Conservation (phyloP, 805 yeast species). For the Yamadazyma philogaea region DNA sequence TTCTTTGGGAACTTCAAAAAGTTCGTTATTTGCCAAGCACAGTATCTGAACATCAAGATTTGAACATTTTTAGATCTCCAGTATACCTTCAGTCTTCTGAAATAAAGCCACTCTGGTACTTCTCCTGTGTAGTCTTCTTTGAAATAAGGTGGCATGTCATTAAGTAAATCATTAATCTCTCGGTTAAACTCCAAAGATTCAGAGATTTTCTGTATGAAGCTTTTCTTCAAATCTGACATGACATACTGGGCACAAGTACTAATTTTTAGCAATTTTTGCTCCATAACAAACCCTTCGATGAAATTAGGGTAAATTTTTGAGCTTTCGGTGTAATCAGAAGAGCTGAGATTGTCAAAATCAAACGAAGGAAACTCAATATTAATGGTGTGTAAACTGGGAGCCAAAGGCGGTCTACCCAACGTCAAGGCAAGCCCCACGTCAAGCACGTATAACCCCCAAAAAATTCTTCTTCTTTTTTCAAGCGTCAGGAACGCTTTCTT, state of each 20-base stretch:
- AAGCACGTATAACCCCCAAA: slow-evolving; percentile 67
- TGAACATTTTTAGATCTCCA: slow-evolving; percentile 62
- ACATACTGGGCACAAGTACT: neutral
- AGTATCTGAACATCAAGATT: slow-evolving; percentile 53
- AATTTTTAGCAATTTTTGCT: slow-evolving; percentile 3
- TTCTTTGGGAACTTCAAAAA: slow-evolving; percentile 8
- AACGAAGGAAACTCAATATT: slow-evolving; percentile 52
- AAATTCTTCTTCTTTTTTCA: slow-evolving; percentile 57
- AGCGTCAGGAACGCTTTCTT: slow-evolving; percentile 14
- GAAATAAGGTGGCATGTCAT: slow-evolving; percentile 46
- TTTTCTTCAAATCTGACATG: slow-evolving; percentile 1
- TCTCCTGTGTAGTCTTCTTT: slow-evolving; percentile 25
- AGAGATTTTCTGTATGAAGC: slow-evolving; percentile 2
- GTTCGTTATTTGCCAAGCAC: slow-evolving; percentile 48
- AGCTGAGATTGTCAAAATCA: slow-evolving; percentile 35
- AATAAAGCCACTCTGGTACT: slow-evolving; percentile 51
- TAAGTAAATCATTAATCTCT: slow-evolving; percentile 37
- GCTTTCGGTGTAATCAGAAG: slow-evolving; percentile 18
- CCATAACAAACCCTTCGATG: slow-evolving; percentile 7
- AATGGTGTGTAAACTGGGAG: slow-evolving; percentile 46
- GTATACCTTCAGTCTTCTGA: slow-evolving; percentile 49
- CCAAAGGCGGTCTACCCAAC: slow-evolving; percentile 60
- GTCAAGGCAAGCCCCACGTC: slow-evolving; percentile 64
- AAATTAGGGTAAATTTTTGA: slow-evolving; percentile 21
- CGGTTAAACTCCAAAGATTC: slow-evolving; percentile 39